These are phyloP conservation scores for Datura wrightii DNA, from an alignment of 257 asterid genomes.

Conservation along the genomic window DNA sequence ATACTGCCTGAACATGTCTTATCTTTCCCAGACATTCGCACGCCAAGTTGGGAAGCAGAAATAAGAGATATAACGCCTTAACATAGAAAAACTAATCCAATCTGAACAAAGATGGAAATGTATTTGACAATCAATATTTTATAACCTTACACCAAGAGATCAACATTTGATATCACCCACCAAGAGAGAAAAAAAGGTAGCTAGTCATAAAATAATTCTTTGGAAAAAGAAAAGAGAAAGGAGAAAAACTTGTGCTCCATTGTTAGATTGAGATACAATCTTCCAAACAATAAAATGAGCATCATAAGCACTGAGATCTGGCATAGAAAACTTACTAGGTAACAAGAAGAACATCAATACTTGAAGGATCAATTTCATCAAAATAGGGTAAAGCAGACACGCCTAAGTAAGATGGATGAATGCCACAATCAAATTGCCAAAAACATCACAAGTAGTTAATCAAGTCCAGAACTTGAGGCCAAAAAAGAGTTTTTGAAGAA, in stretches of 20 bases:
- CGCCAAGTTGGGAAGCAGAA: background rate
- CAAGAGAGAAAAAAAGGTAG: background rate
- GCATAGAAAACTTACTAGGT: conserved; percentile 67
- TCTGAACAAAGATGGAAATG: conserved; percentile 18
- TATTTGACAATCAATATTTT: background rate
- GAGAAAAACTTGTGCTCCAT: background rate
- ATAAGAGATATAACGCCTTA: background rate
- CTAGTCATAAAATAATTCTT: background rate
- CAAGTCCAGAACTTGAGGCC: background rate
- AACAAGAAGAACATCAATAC: conserved; percentile 83
- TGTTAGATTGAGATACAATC: background rate
- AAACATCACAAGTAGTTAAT: background rate
- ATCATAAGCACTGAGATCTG: background rate
- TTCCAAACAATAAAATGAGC: conserved; percentile 13
- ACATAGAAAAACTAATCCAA: background rate
- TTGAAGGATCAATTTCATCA: conserved; percentile 91
- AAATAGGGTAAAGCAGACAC: conserved; percentile 98
- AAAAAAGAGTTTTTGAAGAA: background rate
- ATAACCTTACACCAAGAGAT: background rate
- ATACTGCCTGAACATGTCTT: background rate
- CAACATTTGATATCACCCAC: background rate
- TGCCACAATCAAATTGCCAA: conserved; percentile 90
- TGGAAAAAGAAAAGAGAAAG: conserved; percentile 3
- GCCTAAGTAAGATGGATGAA: conserved; percentile 94
- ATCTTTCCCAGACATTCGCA: background rate